phyloP scores from a whole-genome alignment of 257 asterid genomes.

The Anisodus acutangulus region DNA sequence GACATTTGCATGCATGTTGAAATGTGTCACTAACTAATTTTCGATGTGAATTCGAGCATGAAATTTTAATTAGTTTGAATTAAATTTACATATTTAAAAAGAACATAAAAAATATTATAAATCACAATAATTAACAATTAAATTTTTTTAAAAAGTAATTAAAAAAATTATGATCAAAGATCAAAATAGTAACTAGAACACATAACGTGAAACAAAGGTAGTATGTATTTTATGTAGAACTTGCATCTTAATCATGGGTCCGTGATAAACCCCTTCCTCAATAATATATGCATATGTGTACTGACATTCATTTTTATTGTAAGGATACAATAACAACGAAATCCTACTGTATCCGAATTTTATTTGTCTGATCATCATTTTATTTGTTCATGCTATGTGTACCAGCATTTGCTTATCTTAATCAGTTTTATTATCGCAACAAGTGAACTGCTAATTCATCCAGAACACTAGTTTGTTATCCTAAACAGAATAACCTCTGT shows the following conservation, averaged over 20 bases:
- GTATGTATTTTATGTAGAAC: neutral
- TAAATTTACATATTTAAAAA: no score
- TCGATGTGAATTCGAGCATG: no score
- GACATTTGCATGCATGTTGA: no score
- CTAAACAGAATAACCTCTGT: neutral
- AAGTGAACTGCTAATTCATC: conserved; percentile 23
- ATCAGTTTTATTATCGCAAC: neutral
- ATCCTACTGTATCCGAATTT: neutral
- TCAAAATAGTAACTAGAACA: neutral
- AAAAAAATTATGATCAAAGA: no score
- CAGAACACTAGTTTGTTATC: neutral
- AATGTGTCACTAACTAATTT: no score
- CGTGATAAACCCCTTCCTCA: conserved; percentile 9
- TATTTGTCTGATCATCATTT: neutral
- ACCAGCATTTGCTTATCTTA: neutral
- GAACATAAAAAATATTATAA: no score
- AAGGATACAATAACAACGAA: neutral
- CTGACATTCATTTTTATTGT: neutral
- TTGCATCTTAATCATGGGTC: neutral
- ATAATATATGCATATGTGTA: neutral
- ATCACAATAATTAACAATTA: no score
- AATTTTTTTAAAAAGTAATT: no score
- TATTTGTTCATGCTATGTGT: neutral
- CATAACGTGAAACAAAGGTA: no score
- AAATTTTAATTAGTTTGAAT: no score